Conservation (phyloP, 371 early-diverging fungal species). For the Lichtheimia corymbifera region DNA sequence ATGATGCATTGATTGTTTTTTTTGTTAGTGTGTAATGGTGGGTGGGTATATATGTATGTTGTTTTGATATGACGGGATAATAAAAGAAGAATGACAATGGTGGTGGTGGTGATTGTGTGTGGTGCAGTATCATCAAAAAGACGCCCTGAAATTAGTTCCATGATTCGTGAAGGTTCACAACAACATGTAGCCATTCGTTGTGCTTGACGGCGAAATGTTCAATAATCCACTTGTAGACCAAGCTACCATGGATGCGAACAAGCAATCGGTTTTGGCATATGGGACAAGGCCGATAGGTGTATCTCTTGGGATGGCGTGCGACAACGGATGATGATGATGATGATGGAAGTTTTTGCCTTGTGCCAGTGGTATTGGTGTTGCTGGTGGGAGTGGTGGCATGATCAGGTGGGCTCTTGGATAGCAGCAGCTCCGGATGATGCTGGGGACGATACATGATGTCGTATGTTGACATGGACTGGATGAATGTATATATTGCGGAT, state of each 20-base stretch:
- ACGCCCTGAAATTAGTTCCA: neutral
- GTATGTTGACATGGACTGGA: neutral
- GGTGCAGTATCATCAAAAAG: neutral
- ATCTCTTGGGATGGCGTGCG: conserved; percentile 18
- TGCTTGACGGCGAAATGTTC: conserved; percentile 47
- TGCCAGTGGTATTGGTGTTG: neutral
- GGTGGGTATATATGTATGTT: neutral
- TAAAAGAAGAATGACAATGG: conserved; percentile 1
- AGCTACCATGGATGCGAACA: conserved; percentile 48
- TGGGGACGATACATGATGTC: conserved; percentile 6
- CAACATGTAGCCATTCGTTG: conserved; percentile 53
- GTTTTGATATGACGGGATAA: conserved; percentile 3
- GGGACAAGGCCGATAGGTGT: conserved; percentile 46
- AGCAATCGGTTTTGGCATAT: conserved; percentile 50
- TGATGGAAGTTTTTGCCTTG: neutral
- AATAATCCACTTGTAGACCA: conserved; percentile 54
- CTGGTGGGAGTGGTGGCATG: neutral
- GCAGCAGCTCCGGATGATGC: conserved; percentile 9
- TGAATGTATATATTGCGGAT: neutral
- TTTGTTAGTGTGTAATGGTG: neutral
- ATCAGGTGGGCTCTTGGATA: conserved; percentile 7
- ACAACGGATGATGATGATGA: conserved; percentile 2
- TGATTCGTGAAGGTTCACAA: conserved; percentile 42
- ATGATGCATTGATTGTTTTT: neutral
- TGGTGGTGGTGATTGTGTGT: neutral